A percentile compares a stretch with the other conserved stretches of the same genome.
Conservation (phyloP, 164 flowering plant species). For the Cinnamomum chago region DNA sequence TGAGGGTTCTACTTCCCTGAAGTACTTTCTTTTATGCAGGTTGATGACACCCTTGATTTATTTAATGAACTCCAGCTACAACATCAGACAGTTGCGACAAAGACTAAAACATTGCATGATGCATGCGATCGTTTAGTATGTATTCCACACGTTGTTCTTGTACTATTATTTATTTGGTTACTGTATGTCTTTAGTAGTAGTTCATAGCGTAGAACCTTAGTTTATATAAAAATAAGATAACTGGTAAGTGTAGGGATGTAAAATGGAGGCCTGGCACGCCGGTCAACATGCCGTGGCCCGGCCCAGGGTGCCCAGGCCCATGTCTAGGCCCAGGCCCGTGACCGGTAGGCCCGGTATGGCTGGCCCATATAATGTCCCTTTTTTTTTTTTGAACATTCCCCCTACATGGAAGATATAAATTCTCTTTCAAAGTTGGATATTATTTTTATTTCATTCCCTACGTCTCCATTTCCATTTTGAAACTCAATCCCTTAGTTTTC, state of each 20-base stretch:
- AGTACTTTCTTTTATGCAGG: slow-evolving; percentile 42
- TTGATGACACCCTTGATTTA: slow-evolving; percentile 77
- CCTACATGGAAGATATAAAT: too few species aligned
- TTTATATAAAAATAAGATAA: neutral
- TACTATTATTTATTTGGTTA: neutral
- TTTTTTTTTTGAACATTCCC: too few species aligned
- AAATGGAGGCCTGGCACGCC: neutral
- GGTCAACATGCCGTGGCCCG: neutral
- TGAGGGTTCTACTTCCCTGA: slow-evolving; percentile 3
- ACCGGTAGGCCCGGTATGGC: too few species aligned
- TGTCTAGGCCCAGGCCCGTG: too few species aligned
- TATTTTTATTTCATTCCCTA: too few species aligned
- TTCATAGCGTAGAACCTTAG: neutral
- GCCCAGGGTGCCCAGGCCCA: neutral
- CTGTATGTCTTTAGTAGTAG: neutral
- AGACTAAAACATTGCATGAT: slow-evolving; percentile 96
- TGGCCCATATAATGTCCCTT: too few species aligned
- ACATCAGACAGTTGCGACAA: slow-evolving; percentile 91
- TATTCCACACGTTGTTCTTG: slow-evolving; percentile 7
- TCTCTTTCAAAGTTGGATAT: too few species aligned
- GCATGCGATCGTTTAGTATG: slow-evolving; percentile 92
- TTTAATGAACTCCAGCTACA: slow-evolving; percentile 88
- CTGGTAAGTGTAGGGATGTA: neutral
- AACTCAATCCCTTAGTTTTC: too few species aligned
- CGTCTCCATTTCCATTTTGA: too few species aligned